These are phyloP conservation scores for Raffaelea albimanens DNA, from an alignment of 2,329 filamentous ascomycete species.

Conservation along the genomic window DNA sequence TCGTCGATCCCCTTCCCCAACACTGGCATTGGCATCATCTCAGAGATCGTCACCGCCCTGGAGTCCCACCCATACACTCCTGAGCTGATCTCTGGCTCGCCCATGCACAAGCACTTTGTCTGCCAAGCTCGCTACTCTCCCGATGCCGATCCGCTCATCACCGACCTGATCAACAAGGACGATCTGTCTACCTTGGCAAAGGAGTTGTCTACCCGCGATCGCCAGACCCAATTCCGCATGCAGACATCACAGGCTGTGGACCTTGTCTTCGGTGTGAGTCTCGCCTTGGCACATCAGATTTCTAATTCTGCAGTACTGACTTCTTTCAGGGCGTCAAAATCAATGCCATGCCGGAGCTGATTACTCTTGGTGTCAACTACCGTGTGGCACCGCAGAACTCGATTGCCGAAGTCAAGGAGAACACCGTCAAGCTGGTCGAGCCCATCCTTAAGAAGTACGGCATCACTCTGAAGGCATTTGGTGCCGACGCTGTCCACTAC, in stretches of 20 bases:
- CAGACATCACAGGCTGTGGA: constrained; percentile 54
- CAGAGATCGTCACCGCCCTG: constrained; percentile 36
- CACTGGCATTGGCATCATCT: constrained; percentile 42
- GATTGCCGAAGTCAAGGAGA: constrained; percentile 37
- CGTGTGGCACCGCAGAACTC: constrained; percentile 48
- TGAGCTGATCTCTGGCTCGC: constrained; percentile 20
- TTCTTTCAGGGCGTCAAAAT: constrained; percentile 44
- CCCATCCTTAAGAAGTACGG: constrained; percentile 45
- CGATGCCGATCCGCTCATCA: constrained; percentile 29
- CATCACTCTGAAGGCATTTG: constrained; percentile 45
- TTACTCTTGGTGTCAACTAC: constrained; percentile 49
- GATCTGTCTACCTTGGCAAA: constrained; percentile 28
- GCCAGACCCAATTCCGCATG: constrained; percentile 37
- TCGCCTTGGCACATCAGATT: background rate
- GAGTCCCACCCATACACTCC: constrained; percentile 35
- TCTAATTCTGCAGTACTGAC: background rate
- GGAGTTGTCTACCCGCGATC: constrained; percentile 31
- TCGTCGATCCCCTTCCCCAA: constrained; percentile 46
- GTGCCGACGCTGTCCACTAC: background rate
- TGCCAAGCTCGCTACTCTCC: constrained; percentile 35
- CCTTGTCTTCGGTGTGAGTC: constrained; percentile 38
- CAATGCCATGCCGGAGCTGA: constrained; percentile 57
- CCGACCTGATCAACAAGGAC: constrained; percentile 5
- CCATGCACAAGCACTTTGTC: constrained; percentile 30
- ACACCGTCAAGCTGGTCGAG: constrained; percentile 38